These are phyloP conservation scores for Articulospora tetracladia DNA, from an alignment of 495 filamentous ascomycete genomes.

Conservation along the genomic window DNA sequence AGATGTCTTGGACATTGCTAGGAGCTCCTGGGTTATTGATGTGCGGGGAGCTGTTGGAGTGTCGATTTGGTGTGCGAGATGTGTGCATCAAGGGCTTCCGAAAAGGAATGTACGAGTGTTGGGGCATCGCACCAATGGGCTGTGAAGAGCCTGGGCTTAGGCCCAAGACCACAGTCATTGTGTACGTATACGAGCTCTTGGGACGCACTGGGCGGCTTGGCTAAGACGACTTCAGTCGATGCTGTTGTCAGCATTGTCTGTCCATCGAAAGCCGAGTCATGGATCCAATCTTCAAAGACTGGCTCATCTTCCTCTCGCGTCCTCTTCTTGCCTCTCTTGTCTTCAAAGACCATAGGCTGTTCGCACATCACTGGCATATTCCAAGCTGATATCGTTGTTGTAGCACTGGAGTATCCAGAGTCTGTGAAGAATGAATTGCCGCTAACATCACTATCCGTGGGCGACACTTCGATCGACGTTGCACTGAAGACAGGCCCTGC, in stretches of 20 bases:
- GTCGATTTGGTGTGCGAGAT: constrained; percentile 18
- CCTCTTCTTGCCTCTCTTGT: constrained; percentile 2
- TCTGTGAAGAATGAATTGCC: constrained; percentile 19
- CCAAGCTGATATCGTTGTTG: constrained; percentile 8
- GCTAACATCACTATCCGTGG: constrained; percentile 22
- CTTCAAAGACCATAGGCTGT: not conserved
- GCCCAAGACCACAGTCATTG: not conserved
- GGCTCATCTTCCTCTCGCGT: not conserved
- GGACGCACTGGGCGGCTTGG: not conserved
- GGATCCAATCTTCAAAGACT: not conserved
- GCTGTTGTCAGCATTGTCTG: not conserved
- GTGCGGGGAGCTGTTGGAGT: constrained; percentile 9
- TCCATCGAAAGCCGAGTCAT: not conserved
- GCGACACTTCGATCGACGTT: constrained; percentile 14
- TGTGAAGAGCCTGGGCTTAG: constrained; percentile 9
- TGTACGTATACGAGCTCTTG: not conserved
- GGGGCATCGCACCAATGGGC: constrained; percentile 10
- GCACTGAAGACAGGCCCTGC: not conserved
- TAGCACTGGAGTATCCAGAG: constrained; percentile 24
- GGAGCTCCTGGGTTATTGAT: constrained; percentile 12
- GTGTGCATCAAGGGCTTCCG: constrained; percentile 21
- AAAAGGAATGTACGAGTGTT: constrained; percentile 18
- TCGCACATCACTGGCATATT: constrained; percentile 1
- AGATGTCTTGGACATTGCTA: constrained; percentile 20
- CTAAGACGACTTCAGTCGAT: not conserved